Evolutionary conservation across 805 yeast genomes (phyloP), one percentile per base, ranked within the genome.

Genomic region (Crinitomyces ghanaensis): DNA sequence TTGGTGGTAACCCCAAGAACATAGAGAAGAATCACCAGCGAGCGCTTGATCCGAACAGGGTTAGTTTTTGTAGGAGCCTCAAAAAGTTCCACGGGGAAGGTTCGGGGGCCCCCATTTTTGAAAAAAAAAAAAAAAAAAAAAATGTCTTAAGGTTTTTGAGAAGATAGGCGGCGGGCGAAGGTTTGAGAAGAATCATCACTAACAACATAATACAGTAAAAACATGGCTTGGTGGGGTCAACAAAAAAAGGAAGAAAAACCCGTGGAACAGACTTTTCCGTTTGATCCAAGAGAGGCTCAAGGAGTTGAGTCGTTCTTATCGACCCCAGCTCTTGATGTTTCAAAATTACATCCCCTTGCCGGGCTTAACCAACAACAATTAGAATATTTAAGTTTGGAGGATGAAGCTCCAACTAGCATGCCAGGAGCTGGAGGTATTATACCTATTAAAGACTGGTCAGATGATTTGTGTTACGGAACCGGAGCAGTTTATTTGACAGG

Each of bases 381-480:
- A 33, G 96, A 91, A 57, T 88, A 76, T 54, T 62, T 91, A 45
- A 95, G 88, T 47, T 66, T 91, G 41, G 96, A 88, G 49, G 86
- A 77, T 40, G 95, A 85, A 44, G 67, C 74, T 42, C 28, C 14
- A 6, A 70, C 74, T 30, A 59, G 70, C n/a, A 58, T 82, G 49
- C 93, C 84, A 50, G 95, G 95, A 25, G 73, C 93, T 2, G 84
- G 82, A 52, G 93, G 95, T 38, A 56, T 88, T 38, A 70, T 91
- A 42, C 95, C 98, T 18, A 80, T 93, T n/a, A 77, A 96, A 63
- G 94, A 93, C 48, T 91, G 95, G 93, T 72, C 85, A 11, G 98
- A 91, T 57, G 97, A 91, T 62, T 68, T 91, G 44, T 85, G 96
- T 70, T 91, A 91, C 59, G 98, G 98, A 47, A 80, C 97, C 7